Base-by-base conservation (phyloP, 2,329 filamentous ascomycete genomes). In the Trichoderma afroharzianum region DNA sequence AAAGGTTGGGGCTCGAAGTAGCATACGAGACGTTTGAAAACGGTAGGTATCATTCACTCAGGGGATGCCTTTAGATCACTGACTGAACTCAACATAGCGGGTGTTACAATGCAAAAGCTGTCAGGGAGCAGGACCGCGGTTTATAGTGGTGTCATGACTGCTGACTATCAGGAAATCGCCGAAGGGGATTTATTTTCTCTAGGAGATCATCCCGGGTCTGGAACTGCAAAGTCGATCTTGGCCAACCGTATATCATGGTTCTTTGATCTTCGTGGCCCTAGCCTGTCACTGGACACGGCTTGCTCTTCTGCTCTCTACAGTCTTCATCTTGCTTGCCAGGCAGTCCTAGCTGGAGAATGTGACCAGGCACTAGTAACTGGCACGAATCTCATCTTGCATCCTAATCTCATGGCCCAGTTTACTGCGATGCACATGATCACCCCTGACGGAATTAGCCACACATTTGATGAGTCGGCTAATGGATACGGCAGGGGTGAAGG, bases 371-470 rank as follows among this genome's bases (percentile, higher is more conserved):
- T 50, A 50, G 43, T 50, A 21, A 50, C 43, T 9, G 43, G 43
- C 43, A 50, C 43, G n/a, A 50, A 50, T 50, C 43, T 50, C 43
- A 50, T 50, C 43, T n/a, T 50, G n/a, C 43, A 50, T 21, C 43
- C 43, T 50, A 50, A 50, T 21, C 43, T 50, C n/a, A 50, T 50
- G 43, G 43, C 43, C 2, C 43, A 50, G 43, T 50, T 50, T 12
- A 50, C 43, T 50, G 43, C 43, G n/a, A 50, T 50, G 43, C 43
- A 50, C 43, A 74, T 76, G 73, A 72, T 69, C 50, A 74, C 61
- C 15, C 63, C 43, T 7, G 26, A 36, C 30, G 79, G 81, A 7
- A 74, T 77, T 12, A 81, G 75, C 61, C 77, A 76, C 8, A 82
- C 82, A 77, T 85, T 81, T 77, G 55, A 61, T 30, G 30, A 24